phyloP scores from a whole-genome alignment of 108 stramenopile species.

The Skeletonema costatum region DNA sequence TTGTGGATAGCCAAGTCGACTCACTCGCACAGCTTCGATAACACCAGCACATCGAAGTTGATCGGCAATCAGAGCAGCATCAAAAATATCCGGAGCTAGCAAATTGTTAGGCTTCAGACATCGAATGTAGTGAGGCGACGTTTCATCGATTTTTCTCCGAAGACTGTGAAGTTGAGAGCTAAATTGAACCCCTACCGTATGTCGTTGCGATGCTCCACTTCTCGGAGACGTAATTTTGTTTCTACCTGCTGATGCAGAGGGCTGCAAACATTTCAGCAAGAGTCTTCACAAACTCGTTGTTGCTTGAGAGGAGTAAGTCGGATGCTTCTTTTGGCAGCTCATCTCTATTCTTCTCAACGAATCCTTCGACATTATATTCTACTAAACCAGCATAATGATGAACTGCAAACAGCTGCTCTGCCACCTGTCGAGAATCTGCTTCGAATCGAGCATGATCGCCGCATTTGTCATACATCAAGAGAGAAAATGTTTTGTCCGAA shows the following conservation, averaged over 20 bases:
- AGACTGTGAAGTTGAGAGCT: constrained; percentile 66
- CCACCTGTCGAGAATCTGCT: constrained; percentile 64
- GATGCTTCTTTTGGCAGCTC: constrained; percentile 86
- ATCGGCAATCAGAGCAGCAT: constrained; percentile 73
- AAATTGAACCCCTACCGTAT: constrained; percentile 82
- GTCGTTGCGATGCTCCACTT: constrained; percentile 39
- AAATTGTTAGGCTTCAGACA: constrained; percentile 90
- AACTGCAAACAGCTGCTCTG: constrained; percentile 65
- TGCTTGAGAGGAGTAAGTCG: constrained; percentile 56
- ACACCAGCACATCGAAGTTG: constrained; percentile 89
- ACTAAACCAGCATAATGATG: constrained; percentile 91
- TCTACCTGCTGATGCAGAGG: constrained; percentile 3
- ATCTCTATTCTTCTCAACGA: constrained; percentile 93
- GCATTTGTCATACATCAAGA: constrained; percentile 65
- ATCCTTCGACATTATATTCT: constrained; percentile 82
- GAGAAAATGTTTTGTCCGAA: constrained; percentile 69
- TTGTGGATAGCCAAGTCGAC: constrained; percentile 85
- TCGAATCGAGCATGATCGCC: constrained; percentile 62
- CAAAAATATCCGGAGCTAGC: constrained; percentile 68
- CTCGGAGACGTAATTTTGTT: constrained; percentile 14
- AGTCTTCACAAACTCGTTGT: constrained; percentile 48
- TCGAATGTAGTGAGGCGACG: constrained; percentile 86
- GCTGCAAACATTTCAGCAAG: constrained; percentile 54
- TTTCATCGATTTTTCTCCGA: constrained; percentile 71
- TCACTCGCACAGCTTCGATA: constrained; percentile 85